A percentile compares a stretch with the other conserved stretches of the same genome.
Evolutionary conservation across 306 rosid species (phyloP).

Genomic region (Aeschynomene evenia): DNA sequence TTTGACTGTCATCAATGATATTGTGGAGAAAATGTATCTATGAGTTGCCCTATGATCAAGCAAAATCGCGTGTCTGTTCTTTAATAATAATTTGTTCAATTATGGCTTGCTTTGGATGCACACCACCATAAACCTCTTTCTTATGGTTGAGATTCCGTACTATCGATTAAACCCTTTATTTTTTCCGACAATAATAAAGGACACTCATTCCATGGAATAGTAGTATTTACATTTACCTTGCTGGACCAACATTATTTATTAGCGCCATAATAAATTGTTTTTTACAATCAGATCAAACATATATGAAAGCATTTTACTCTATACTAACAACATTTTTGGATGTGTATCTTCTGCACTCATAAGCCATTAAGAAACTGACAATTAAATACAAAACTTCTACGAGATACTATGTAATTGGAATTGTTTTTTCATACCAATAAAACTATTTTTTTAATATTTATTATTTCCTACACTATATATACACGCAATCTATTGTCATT

Average conservation of each 20-base stretch:
- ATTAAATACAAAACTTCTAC: too few relatives aligned
- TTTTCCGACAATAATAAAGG: not conserved
- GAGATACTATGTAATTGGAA: too few relatives aligned
- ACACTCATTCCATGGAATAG: too few relatives aligned
- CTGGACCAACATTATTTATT: too few relatives aligned
- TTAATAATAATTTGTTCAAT: constrained; percentile 11
- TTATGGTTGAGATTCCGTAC: not conserved
- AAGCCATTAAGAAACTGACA: not conserved
- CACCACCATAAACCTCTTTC: not conserved
- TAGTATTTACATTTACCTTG: not conserved
- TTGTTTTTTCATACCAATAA: too few relatives aligned
- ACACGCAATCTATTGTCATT: too few relatives aligned
- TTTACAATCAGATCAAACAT: not conserved
- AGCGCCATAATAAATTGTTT: too few relatives aligned
- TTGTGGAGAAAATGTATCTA: not conserved
- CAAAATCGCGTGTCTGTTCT: constrained; percentile 11
- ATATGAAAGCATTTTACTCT: too few relatives aligned
- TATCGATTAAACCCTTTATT: not conserved
- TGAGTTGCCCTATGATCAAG: constrained; percentile 9
- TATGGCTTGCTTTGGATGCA: constrained; percentile 34
- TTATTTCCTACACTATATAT: too few relatives aligned
- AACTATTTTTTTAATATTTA: too few relatives aligned
- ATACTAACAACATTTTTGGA: not conserved
- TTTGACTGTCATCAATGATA: constrained; percentile 15
- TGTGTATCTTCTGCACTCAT: not conserved